Evolutionary conservation across 768 basidiomycete species (phyloP).

Genomic region (Phaeolepiota aurea): DNA sequence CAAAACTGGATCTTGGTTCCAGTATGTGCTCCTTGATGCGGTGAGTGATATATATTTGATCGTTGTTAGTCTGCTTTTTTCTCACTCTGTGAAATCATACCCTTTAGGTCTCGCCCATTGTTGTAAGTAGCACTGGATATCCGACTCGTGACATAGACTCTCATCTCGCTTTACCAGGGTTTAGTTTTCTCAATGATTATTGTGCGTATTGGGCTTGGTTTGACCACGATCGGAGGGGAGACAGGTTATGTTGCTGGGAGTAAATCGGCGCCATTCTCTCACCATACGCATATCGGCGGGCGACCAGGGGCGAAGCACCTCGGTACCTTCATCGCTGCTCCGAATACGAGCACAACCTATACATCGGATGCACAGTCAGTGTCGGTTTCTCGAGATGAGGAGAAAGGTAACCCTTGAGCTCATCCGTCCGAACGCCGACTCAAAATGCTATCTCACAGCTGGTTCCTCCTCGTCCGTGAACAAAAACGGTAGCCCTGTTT

Average conservation of each 20-base stretch:
- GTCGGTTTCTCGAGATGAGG: no score
- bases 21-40: slow-evolving; percentile 22
- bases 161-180: slow-evolving; percentile 8
- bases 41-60: no score
- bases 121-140: slow-evolving; percentile 5
- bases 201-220: slow-evolving; percentile 22
- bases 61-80: neutral
- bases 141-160: no score
- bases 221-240: slow-evolving; percentile 9
- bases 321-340: neutral
- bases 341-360: no score
- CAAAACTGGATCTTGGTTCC: slow-evolving; percentile 19
- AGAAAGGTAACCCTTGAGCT: no score
- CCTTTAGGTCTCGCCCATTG: slow-evolving; percentile 3
- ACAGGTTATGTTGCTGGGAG: neutral
- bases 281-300: neutral
- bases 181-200: slow-evolving; percentile 28
- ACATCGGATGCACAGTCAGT: no score
- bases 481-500: no score
- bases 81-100: neutral
- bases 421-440: no score
- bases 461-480: no score
- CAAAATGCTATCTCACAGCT: no score
- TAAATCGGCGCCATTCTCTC: neutral
- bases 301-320: neutral